Evolutionary conservation across 2,329 filamentous ascomycete species (phyloP).

Genomic region (Colletotrichum sp.): DNA sequence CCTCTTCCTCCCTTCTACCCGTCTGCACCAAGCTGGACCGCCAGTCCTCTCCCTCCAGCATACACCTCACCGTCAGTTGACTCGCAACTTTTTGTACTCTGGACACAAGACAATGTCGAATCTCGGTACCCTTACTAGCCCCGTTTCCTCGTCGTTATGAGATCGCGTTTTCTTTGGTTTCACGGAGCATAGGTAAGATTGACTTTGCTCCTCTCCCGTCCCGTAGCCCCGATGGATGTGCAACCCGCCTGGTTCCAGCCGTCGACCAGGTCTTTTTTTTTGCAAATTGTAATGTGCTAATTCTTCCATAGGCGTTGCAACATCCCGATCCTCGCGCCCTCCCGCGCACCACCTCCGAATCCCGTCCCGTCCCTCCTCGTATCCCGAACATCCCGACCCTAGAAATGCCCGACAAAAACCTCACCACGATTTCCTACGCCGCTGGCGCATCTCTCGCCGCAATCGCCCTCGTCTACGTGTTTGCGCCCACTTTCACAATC

Average conservation of each 20-base stretch:
- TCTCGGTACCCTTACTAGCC: not conserved
- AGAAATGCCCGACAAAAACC: constrained; percentile 79
- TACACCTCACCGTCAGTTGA: not conserved
- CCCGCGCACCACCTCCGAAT: not conserved
- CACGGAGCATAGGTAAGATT: constrained; percentile 1
- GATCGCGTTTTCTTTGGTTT: not conserved
- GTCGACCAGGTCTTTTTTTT: not conserved
- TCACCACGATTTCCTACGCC: constrained; percentile 89
- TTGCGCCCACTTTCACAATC: constrained; percentile 95
- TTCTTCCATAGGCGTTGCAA: not conserved
- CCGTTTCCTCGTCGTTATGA: constrained; percentile 12
- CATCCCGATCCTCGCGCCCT: not conserved
- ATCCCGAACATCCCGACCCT: constrained; percentile 1
- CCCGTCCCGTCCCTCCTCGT: not conserved
- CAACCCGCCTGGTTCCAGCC: not conserved
- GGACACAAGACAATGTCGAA: constrained; percentile 11
- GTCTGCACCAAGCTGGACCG: not conserved
- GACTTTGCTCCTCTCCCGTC: not conserved
- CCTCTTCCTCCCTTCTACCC: not conserved
- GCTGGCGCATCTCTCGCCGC: constrained; percentile 94
- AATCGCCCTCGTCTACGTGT: constrained; percentile 94
- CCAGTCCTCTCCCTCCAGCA: not conserved
- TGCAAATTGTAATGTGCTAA: not conserved
- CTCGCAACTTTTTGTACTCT: not conserved
- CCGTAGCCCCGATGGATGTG: not conserved